Evolutionary conservation across 23 red algal species (phyloP).

Genomic region (Porphyridium purpureum): DNA sequence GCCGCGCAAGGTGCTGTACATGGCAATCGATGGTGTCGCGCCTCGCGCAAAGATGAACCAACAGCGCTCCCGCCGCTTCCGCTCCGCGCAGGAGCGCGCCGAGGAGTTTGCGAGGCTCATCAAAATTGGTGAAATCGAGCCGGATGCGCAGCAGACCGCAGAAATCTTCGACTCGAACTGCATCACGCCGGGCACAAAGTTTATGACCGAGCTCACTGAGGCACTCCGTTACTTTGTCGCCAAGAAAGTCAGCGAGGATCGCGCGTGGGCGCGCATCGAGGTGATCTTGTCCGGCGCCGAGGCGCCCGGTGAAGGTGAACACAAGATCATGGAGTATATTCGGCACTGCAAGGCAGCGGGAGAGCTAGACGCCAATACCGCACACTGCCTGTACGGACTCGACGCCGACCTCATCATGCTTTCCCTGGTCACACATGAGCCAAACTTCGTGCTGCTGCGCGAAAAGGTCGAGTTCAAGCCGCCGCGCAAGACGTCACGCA

Average conservation of each 20-base stretch:
- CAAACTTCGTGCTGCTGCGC: constrained; percentile 75
- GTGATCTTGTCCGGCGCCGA: constrained; percentile 74
- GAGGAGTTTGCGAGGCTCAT: too few species aligned
- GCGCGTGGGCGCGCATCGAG: constrained; percentile 23
- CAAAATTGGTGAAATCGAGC: too few species aligned
- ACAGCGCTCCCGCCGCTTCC: constrained; percentile 83
- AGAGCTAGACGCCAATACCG: constrained; percentile 28
- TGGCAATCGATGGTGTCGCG: constrained; percentile 94
- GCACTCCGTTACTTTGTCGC: constrained; percentile 41
- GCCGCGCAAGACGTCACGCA: too few species aligned
- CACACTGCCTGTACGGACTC: constrained; percentile 94
- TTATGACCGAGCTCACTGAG: constrained; percentile 63
- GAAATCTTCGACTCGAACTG: constrained; percentile 93
- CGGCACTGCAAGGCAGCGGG: constrained; percentile 32
- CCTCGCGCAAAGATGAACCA: constrained; percentile 99
- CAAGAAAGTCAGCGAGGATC: constrained; percentile 18
- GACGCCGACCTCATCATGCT: constrained; percentile 99
- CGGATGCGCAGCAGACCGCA: too few species aligned
- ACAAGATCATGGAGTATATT: constrained; percentile 98
- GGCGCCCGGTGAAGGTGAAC: constrained; percentile 96
- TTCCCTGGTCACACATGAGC: constrained; percentile 86
- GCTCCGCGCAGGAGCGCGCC: constrained; percentile 90
- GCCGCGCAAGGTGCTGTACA: constrained; percentile 63
- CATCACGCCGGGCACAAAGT: constrained; percentile 93
- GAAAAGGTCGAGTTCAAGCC: constrained; percentile 31